A percentile compares a stretch with the other conserved stretches of the same genome.
Conservation (phyloP, 2,329 filamentous ascomycete genomes). For the Cylindrodendrum hubeiense region DNA sequence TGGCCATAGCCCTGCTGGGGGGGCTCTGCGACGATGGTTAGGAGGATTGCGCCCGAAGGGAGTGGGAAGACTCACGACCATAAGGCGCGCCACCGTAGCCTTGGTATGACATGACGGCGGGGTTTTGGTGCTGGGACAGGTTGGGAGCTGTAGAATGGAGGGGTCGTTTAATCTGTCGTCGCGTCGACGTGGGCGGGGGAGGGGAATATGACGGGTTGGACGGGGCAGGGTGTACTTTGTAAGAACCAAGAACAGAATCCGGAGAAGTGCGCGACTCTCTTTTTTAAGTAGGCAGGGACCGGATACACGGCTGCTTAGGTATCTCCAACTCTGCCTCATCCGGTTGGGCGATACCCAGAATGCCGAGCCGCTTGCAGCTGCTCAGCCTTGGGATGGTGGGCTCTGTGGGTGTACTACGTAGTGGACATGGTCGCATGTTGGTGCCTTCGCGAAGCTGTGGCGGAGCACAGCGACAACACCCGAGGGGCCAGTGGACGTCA, state of each 20-base stretch:
- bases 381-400: slow-evolving; percentile 21
- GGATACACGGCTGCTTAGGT: neutral
- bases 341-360: slow-evolving; percentile 1
- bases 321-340: slow-evolving; percentile 20
- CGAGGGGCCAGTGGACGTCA: slow-evolving; percentile 7
- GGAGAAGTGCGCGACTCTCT: slow-evolving; percentile 4
- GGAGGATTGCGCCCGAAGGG: neutral
- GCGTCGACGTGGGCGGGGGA: neutral
- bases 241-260: neutral
- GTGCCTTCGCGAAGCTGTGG: slow-evolving; percentile 6
- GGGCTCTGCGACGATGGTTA: slow-evolving; percentile 42
- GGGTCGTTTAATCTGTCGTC: neutral
- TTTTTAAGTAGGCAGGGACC: slow-evolving; percentile 11
- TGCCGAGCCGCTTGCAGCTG: slow-evolving; percentile 13
- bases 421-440: neutral
- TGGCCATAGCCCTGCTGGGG: slow-evolving; percentile 57
- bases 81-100: slow-evolving; percentile 47
- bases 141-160: neutral
- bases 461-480: slow-evolving; percentile 2
- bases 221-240: neutral
- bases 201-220: neutral
- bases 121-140: slow-evolving; percentile 13
- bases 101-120: slow-evolving; percentile 51
- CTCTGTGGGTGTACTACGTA: neutral
- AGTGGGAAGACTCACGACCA: slow-evolving; percentile 50